phyloP scores from a whole-genome alignment of 805 yeast genomes.

The Candida chauliodis region DNA sequence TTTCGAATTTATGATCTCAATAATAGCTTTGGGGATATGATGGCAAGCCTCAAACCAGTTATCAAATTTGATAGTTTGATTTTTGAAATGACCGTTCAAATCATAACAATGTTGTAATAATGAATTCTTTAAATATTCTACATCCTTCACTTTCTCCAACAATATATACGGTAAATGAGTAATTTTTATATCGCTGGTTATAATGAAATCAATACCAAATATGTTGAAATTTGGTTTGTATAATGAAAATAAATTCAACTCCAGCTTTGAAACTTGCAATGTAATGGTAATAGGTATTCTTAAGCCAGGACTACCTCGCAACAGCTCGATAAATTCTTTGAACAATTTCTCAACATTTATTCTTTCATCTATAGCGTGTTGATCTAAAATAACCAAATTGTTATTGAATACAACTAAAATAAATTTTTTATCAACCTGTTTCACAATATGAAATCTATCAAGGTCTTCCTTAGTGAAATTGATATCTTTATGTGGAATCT shows the following conservation, averaged over 20 bases:
- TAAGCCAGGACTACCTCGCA: constrained; percentile 12
- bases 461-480: constrained; percentile 17
- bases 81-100: constrained; percentile 28
- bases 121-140: constrained; percentile 28
- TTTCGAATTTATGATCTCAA: constrained; percentile 50
- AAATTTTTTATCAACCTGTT: constrained; percentile 65
- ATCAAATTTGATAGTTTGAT: constrained; percentile 35
- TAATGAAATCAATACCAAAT: constrained; percentile 17
- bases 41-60: constrained; percentile 20
- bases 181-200: constrained; percentile 16
- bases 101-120: constrained; percentile 46
- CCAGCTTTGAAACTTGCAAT: constrained; percentile 6
- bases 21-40: constrained; percentile 47
- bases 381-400: constrained; percentile 54
- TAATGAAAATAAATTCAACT: constrained; percentile 11
- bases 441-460: constrained; percentile 30
- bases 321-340: constrained; percentile 26
- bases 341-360: constrained; percentile 53
- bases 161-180: constrained; percentile 47
- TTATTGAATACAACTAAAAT: constrained; percentile 40
- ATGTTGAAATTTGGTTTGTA: constrained; percentile 13
- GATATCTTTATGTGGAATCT: neutral
- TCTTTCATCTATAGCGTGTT: constrained; percentile 85
- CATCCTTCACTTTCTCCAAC: constrained; percentile 26
- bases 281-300: constrained; percentile 5